These are phyloP conservation scores for Quercus tomentella DNA, from an alignment of 331 rosid genomes.

Conservation along the genomic window DNA sequence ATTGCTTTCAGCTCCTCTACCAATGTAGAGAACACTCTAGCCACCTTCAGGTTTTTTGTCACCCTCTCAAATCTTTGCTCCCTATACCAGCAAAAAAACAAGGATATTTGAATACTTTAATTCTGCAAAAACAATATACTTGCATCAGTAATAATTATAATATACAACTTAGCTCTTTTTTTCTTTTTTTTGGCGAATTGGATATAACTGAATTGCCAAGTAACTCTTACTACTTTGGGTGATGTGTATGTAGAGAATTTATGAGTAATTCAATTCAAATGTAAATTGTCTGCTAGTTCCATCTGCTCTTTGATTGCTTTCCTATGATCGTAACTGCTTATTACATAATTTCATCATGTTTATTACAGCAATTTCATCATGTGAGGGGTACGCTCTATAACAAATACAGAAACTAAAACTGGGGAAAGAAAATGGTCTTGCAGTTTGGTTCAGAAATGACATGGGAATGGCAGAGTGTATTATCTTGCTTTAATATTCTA, in stretches of 20 bases:
- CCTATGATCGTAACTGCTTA: not conserved
- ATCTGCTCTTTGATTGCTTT: not conserved
- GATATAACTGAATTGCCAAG: not conserved
- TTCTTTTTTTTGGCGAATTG: not conserved
- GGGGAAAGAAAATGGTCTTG: not conserved
- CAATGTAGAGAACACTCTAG: slow-evolving; percentile 80
- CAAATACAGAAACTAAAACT: not conserved
- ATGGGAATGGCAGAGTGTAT: not conserved
- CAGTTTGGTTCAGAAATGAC: not conserved
- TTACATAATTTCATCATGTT: not conserved
- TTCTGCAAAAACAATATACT: not conserved
- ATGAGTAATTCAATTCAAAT: not conserved
- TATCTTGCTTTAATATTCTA: not conserved
- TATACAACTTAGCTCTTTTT: not conserved
- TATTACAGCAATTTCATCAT: not conserved
- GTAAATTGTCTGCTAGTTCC: not conserved
- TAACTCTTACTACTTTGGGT: not conserved
- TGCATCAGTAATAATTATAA: not conserved
- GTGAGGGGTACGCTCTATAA: not conserved
- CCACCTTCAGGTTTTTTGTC: slow-evolving; percentile 91
- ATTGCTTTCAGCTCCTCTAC: slow-evolving; percentile 98
- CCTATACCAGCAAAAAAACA: slow-evolving; percentile 29
- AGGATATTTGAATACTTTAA: not conserved
- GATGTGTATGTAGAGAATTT: not conserved
- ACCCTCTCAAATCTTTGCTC: slow-evolving; percentile 92